Percentiles rank a stretch among this genome's conserved stretches.
phyloP scores from a whole-genome alignment of 2,329 filamentous ascomycete species.

The Cytospora mali region DNA sequence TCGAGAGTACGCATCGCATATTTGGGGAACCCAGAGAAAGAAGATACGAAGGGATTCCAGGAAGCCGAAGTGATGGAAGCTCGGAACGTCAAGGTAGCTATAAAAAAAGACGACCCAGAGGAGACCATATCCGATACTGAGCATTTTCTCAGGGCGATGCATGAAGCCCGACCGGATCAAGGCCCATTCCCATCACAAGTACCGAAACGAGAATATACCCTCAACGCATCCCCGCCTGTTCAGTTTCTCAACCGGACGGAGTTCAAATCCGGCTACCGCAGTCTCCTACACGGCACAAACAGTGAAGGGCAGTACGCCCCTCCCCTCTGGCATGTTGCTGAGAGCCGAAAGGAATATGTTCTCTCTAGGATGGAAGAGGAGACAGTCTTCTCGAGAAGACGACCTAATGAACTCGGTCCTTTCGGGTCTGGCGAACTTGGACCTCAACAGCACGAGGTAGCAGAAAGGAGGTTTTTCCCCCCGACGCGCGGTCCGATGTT shows the following conservation, averaged over 20 bases:
- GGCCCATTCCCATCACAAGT: slow-evolving; percentile 13
- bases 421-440: neutral
- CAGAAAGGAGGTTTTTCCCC: neutral
- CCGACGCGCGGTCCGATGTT: neutral
- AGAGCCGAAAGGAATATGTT: neutral
- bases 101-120: neutral
- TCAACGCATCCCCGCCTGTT: neutral
- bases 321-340: neutral
- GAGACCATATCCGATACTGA: neutral
- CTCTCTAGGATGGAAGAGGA: neutral
- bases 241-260: slow-evolving; percentile 1
- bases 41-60: too few species aligned
- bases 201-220: neutral
- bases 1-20: neutral
- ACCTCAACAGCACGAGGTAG: neutral
- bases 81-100: slow-evolving; percentile 9
- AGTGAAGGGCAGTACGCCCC: neutral
- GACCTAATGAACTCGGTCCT: too few species aligned
- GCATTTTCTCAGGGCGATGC: slow-evolving; percentile 5
- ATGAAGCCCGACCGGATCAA: neutral
- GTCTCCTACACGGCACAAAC: neutral
- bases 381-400: too few species aligned
- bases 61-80: slow-evolving; percentile 2
- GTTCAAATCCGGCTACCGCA: slow-evolving; percentile 9
- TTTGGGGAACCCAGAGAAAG: neutral